Evolutionary conservation across 495 filamentous ascomycete species (phyloP), one percentile per base, ranked within the genome.

Genomic region (Pyrenula aspistea): DNA sequence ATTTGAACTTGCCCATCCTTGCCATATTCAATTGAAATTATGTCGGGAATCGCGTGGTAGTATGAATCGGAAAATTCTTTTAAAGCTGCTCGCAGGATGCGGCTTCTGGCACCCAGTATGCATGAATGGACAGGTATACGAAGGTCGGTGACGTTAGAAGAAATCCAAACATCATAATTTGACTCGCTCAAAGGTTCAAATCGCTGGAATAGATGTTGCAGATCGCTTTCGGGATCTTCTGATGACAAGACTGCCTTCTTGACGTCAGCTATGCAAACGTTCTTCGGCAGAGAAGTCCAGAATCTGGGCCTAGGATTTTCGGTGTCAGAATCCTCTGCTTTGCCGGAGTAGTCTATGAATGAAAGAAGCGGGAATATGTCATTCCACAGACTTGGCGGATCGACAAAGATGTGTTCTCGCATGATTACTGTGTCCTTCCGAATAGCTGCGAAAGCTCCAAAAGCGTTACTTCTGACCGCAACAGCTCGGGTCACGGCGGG

Each of bases 381-480:
- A 49, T 83, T 74, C 88, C 87, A 89, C 19, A 97, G 69, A 2
- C 70, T 78, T 42, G 77, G 81, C 15, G 73, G 72, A 24, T 81
- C 76, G 51, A 95, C 75, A 4, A 69, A 67, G 24, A 95, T 74
- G 53, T 92, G 86, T 36, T 86, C 83, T 60, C 78, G 81, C 56
- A 89, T 86, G 19, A 97, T 80, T 63, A 93, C 84, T 58, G 83
- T 88, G 56, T 97, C 93, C 59, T 83, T 85, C 21, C 93, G 87
- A 36, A 94, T 78, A 2, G 89, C 93, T 20, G 90, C 87, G 75
- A 87, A 97, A 4, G 89, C 87, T 2, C 93, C 93, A 71, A 84
- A 94, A 1, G 83, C 78, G 19, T 91, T 96, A 50, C 90, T 91
- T 61, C 89, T 79, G 1, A 97, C 91, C 24, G 86, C 83, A 20